These are phyloP conservation scores for Myxozyma neotropica DNA, from an alignment of 805 yeast genomes.

Conservation along the genomic window DNA sequence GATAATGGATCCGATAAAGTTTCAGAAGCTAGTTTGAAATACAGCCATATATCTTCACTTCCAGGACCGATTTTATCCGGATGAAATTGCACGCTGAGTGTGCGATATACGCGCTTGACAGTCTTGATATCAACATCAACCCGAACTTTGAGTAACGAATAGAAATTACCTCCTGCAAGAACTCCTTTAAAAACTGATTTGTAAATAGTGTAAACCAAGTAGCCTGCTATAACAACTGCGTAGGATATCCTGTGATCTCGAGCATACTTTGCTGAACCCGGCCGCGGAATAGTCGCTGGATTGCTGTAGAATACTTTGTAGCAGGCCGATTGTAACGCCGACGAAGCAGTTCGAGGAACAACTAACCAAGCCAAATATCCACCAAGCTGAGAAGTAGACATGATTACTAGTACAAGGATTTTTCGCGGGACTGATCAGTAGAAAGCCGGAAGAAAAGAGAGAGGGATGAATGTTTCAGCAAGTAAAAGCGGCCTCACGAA, in stretches of 20 bases:
- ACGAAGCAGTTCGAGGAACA: constrained; percentile 34
- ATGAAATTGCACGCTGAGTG: constrained; percentile 38
- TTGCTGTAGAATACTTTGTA: constrained; percentile 23
- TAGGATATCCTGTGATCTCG: constrained; percentile 27
- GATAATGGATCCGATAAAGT: constrained; percentile 71
- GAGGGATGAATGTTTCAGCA: too few relatives aligned
- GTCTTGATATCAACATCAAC: constrained; percentile 30
- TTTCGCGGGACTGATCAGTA: not conserved
- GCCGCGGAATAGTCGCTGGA: constrained; percentile 9
- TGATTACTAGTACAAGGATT: not conserved
- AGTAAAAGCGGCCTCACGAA: too few relatives aligned
- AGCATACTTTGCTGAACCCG: constrained; percentile 11
- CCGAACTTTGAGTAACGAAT: constrained; percentile 34
- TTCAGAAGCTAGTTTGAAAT: constrained; percentile 76
- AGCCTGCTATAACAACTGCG: constrained; percentile 29
- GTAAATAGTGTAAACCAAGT: constrained; percentile 34
- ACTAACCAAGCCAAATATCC: constrained; percentile 33
- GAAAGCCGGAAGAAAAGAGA: not conserved
- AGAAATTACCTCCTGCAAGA: constrained; percentile 29
- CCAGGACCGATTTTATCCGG: constrained; percentile 42
- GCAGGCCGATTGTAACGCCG: constrained; percentile 32
- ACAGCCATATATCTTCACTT: constrained; percentile 43
- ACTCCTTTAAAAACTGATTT: constrained; percentile 32
- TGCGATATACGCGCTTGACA: constrained; percentile 35
- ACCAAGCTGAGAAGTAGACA: constrained; percentile 4